Base-by-base conservation (phyloP, 371 early-diverging fungal species). In the Lichtheimia ramosa region DNA sequence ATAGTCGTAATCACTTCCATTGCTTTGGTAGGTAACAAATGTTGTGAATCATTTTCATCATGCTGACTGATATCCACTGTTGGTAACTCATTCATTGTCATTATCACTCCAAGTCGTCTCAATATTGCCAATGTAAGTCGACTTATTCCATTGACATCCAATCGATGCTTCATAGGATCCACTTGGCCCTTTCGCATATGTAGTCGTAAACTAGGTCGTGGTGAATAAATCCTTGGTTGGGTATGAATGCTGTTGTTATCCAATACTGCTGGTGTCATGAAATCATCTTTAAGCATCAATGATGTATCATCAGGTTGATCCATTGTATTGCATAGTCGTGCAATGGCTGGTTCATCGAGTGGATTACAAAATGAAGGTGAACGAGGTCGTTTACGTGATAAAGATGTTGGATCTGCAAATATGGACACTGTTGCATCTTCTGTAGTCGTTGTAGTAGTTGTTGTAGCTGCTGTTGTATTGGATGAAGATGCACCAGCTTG, bases 1-100 rank as follows among this genome's bases (percentile, higher is more conserved):
- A 77, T 77, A 18, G 71, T 65, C 1, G 77, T 77, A 23, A 77
- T 71, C 12, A 77, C 46, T 39, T 74, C 73, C 77, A 77, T 77
- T 1, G 77, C 77, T 2, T 70, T 67, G 7, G 68, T 62, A 0
- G 77, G 77, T n/a, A 77, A 54, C 0, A 77, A 68, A 25, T 74
- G 77, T 8, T 69, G 72, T 0, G 77, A 73, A 54, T 77, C 77
- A 0, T 59, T 71, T 0, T 63, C 51, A n/a, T 59, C 48, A 1
- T 64, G 62, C 15, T 68, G 69, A 8, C 57, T 63, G 14, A 74
- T 62, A 14, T 71, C 66, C 2, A 77, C 71, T 14, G 53, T 16
- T 0, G 77, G 74, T 10, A 77, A 39, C 21, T 77, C 77, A 4
- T 73, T 71, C 10, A 70, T 41, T 5, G 68, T 51, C 25, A 71